phyloP scores from a whole-genome alignment of 1,139 yeast genomes.

The Geotrichum carabidarum region DNA sequence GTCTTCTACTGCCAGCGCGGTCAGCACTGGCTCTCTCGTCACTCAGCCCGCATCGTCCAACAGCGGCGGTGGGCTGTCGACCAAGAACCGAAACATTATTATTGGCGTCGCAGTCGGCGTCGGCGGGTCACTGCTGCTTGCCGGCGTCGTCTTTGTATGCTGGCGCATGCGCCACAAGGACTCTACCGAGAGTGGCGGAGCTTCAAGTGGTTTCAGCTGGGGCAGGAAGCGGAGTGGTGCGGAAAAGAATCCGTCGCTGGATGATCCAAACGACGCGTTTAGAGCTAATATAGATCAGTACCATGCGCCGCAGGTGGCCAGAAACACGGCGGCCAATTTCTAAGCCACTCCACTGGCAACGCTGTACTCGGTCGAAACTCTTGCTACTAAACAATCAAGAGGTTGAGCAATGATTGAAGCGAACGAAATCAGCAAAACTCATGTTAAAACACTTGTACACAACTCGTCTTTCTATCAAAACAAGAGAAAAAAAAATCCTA shows the following conservation, averaged over 20 bases:
- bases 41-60: neutral
- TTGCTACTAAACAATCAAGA: too few species aligned
- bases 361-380: too few species aligned
- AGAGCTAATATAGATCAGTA: constrained; percentile 39
- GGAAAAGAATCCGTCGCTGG: constrained; percentile 19
- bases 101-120: constrained; percentile 36
- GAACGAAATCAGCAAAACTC: too few species aligned
- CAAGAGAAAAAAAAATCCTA: neutral
- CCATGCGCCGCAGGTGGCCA: constrained; percentile 27
- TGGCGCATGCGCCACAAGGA: constrained; percentile 30
- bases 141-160: constrained; percentile 29
- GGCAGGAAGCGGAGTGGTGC: neutral
- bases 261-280: constrained; percentile 32
- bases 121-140: constrained; percentile 32
- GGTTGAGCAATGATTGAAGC: too few species aligned
- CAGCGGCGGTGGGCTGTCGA: constrained; percentile 28
- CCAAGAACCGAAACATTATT: constrained; percentile 30
- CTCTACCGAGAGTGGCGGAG: constrained; percentile 2
- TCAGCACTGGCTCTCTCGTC: constrained; percentile 1
- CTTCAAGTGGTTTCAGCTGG: neutral
- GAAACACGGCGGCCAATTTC: constrained; percentile 38
- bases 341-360: too few species aligned
- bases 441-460: too few species aligned
- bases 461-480: too few species aligned
- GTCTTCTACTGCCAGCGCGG: neutral